phyloP scores from a whole-genome alignment of 192 early-diverging fungal genomes.

The Rhizophagus clarus region DNA sequence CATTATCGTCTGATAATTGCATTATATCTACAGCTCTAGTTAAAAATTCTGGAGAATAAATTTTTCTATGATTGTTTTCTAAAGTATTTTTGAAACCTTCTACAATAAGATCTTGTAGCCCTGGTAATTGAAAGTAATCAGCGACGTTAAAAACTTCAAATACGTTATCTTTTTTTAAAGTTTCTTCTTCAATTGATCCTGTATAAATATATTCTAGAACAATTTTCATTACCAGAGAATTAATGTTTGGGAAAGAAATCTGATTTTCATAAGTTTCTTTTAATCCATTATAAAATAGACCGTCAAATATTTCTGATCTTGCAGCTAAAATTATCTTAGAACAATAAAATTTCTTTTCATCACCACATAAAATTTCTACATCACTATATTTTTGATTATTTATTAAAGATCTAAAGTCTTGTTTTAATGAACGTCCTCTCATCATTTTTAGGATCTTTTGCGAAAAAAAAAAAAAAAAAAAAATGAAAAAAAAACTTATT shows the following conservation, averaged over 20 bases:
- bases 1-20: background rate
- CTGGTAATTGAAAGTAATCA: constrained; percentile 18
- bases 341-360: background rate
- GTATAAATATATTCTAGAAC: constrained; percentile 25
- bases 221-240: constrained; percentile 10
- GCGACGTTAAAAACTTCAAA: constrained; percentile 20
- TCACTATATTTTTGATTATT: constrained; percentile 20
- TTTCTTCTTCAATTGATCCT: background rate
- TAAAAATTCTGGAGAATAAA: background rate
- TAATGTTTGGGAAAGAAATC: constrained; percentile 8
- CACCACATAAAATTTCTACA: constrained; percentile 15
- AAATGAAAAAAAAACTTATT: too few species aligned
- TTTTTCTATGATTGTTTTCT: background rate
- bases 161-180: constrained; percentile 13
- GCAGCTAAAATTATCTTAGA: background rate
- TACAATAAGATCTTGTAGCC: background rate
- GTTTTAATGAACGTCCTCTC: background rate
- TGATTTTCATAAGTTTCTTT: background rate
- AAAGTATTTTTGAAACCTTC: background rate
- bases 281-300: constrained; percentile 12
- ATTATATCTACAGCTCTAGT: background rate
- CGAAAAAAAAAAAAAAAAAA: too few species aligned
- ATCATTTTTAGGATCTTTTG: background rate
- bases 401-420: background rate
- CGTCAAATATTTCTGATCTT: constrained; percentile 8